Base-by-base conservation (phyloP, 2,329 filamentous ascomycete genomes). In the Ophiognomonia clavigignenti-juglandacearum region DNA sequence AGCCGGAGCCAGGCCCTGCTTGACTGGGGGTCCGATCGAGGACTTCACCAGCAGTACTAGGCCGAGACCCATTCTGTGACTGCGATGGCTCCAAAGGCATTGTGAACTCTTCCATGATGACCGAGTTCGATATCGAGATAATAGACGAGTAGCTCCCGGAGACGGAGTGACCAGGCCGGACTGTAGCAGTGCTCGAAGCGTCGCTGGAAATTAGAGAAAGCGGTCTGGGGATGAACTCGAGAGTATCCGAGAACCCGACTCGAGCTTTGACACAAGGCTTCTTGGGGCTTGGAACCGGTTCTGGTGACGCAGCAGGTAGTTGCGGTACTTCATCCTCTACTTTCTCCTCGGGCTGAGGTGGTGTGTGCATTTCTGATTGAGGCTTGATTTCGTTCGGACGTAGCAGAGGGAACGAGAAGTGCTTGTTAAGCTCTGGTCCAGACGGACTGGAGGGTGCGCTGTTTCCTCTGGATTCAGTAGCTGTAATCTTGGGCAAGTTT, bases 131-230 rank as follows among this genome's bases (percentile, higher is more conserved):
- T 10, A 74, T 62, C 42, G 86, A 88, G 4, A 87, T 72, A 35
- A 92, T 73, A 0, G 88, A 95, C 4, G 86, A 90, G 39, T 93
- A 82, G 64, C 87, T 95, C 48, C 85, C 86, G 22, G 86, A 86
- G 27, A 88, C 75, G 2, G 84, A 88, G 62, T 92, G 88, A 5
- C 82, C 80, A 4, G 77, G 77, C 22, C 82, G 78, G 16, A 83
- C 75, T 1, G 87, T 89, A 45, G 81, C 70, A 9, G 86, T 93
- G 60, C 84, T 90, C 38, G 88, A 85, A 0, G 88, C 89, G 61
- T 93, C 89, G 18, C 83, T 91, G 1, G 89, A 95, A 13, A 95
- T 82, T 18, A 91, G 73, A 2, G 91, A 96, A 16, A 95, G 68
- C 1, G 91, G 90, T 10, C 88, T 80, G 5, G 86, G 86, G 56